Conservation (phyloP, 108 stramenopile genomes). For the Cyclotella cryptica region DNA sequence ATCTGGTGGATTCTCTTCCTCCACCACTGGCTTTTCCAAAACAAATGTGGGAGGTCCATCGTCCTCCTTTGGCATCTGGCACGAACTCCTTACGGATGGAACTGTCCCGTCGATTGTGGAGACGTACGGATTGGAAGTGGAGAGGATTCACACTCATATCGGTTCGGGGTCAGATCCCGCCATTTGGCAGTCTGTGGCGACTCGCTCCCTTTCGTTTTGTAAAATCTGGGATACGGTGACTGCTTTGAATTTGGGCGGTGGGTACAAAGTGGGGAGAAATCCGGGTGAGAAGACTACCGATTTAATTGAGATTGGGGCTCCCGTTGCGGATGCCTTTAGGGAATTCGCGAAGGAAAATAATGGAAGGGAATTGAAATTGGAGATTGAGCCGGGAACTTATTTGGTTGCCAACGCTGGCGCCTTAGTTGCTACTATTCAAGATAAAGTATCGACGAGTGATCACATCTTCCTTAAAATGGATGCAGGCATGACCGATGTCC, state of each 20-base stretch:
- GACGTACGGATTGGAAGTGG: constrained; percentile 89
- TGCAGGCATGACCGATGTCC: constrained; percentile 98
- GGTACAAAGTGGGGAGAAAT: constrained; percentile 98
- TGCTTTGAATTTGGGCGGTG: constrained; percentile 94
- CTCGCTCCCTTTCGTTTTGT: constrained; percentile 90
- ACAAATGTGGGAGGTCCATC: constrained; percentile 98
- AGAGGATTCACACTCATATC: constrained; percentile 98
- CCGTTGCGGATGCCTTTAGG: constrained; percentile 89
- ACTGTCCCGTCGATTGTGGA: constrained; percentile 87
- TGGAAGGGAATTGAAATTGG: constrained; percentile 90
- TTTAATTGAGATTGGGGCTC: constrained; percentile 90
- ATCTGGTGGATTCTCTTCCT: constrained; percentile 94
- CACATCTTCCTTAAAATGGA: constrained; percentile 94
- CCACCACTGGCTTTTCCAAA: constrained; percentile 87
- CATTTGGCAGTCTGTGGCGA: constrained; percentile 95
- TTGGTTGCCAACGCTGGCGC: constrained; percentile 97
- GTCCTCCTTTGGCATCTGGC: constrained; percentile 97
- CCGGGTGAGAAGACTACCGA: constrained; percentile 92
- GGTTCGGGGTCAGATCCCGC: constrained; percentile 97
- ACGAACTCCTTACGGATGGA: constrained; percentile 80
- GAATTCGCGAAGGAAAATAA: constrained; percentile 83
- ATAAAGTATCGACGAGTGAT: constrained; percentile 78
- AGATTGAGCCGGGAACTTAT: constrained; percentile 99
- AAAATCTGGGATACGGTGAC: constrained; percentile 84
- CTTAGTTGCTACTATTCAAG: constrained; percentile 91